Conservation (phyloP, 2,329 filamentous ascomycete genomes). For the Apiospora phragmitis region DNA sequence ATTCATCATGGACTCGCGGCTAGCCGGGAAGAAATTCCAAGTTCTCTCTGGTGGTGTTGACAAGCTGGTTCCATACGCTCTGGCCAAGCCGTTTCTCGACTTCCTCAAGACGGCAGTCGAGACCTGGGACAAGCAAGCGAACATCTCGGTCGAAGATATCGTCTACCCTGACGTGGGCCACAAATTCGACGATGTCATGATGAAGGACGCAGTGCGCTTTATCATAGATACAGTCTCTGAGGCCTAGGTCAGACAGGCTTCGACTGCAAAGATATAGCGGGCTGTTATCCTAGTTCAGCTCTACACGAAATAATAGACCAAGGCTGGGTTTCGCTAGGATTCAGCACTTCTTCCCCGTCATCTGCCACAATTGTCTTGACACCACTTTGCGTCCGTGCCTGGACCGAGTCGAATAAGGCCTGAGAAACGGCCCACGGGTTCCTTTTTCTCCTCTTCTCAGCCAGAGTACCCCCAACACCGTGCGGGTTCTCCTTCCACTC, state of each 20-base stretch:
- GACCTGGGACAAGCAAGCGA: conserved; percentile 55
- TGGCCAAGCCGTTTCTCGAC: conserved; percentile 58
- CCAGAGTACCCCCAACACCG: conserved; percentile 45
- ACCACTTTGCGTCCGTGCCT: conserved; percentile 36
- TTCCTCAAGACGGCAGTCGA: conserved; percentile 58
- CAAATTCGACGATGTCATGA: conserved; percentile 68
- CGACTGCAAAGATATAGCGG: conserved; percentile 27
- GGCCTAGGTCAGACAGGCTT: conserved; percentile 26
- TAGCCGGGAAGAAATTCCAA: conserved; percentile 65
- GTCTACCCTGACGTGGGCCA: conserved; percentile 71
- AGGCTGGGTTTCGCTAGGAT: conserved; percentile 38
- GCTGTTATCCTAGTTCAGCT: neutral
- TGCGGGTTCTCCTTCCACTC: conserved; percentile 56
- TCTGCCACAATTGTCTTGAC: conserved; percentile 35
- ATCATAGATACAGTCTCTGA: conserved; percentile 49
- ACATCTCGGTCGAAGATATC: conserved; percentile 61
- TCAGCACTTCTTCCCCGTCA: conserved; percentile 41
- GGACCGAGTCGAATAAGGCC: conserved; percentile 41
- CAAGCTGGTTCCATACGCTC: conserved; percentile 69
- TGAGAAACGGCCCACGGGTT: conserved; percentile 52
- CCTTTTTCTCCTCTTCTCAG: conserved; percentile 47
- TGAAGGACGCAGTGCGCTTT: conserved; percentile 64
- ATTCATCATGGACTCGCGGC: conserved; percentile 44
- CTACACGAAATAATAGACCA: conserved; percentile 32
- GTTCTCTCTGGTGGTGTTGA: conserved; percentile 67